Conservation (phyloP, 202 grass and related monocot species). For the Elaeis oleifera region DNA sequence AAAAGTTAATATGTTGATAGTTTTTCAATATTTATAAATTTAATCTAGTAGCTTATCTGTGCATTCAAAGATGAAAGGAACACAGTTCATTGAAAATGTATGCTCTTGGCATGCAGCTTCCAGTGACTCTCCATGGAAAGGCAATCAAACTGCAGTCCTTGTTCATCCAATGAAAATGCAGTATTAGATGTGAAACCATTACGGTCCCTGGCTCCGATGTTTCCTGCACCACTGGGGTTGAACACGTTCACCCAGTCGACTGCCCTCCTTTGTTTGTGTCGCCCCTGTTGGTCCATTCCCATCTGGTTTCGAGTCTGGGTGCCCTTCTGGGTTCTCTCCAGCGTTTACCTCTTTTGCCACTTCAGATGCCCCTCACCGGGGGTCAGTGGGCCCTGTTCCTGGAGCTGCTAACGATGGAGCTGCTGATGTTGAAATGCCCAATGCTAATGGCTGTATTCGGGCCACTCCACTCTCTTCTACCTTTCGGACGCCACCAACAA, state of each 20-base stretch:
- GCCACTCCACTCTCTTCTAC: slow-evolving; percentile 70
- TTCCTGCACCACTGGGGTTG: slow-evolving; percentile 60
- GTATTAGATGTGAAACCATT: slow-evolving; percentile 57
- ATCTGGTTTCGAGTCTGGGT: slow-evolving; percentile 29
- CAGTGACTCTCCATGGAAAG: slow-evolving; percentile 18
- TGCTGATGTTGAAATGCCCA: slow-evolving; percentile 14
- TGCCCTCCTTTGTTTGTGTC: slow-evolving; percentile 57
- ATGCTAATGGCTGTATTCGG: slow-evolving; percentile 57
- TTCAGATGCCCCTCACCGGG: neutral
- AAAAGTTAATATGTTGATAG: no score
- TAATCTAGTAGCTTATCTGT: no score
- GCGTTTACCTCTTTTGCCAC: slow-evolving; percentile 13
- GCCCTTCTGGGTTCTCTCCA: slow-evolving; percentile 1
- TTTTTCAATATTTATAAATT: no score
- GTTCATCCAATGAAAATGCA: slow-evolving; percentile 31
- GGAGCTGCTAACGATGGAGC: slow-evolving; percentile 4
- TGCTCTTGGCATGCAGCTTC: slow-evolving; percentile 11
- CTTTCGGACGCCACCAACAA: slow-evolving; percentile 5
- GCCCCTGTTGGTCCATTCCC: slow-evolving; percentile 52
- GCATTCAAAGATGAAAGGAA: no score
- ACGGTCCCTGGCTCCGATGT: slow-evolving; percentile 65
- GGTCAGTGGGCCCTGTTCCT: neutral
- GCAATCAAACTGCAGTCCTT: slow-evolving; percentile 11
- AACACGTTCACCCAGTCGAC: slow-evolving; percentile 50
- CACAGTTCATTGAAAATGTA: neutral